phyloP scores from a whole-genome alignment of 345 rosid species.

The Boechera divaricarpa region DNA sequence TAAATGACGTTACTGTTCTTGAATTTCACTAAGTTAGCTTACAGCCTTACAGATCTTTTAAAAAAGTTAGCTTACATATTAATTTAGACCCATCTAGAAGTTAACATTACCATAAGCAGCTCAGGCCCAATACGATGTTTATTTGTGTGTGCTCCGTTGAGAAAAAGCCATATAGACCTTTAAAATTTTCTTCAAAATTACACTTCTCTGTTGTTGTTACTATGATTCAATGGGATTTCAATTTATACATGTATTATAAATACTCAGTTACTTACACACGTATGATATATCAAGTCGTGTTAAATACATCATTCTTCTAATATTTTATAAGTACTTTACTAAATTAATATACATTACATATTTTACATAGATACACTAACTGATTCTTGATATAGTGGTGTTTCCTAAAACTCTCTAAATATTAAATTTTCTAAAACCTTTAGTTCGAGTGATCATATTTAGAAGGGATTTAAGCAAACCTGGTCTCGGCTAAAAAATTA shows the following conservation, averaged over 20 bases:
- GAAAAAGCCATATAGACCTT: neutral
- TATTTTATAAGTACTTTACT: too few species aligned
- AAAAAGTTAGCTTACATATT: neutral
- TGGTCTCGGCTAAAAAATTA: too few species aligned
- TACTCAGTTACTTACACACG: neutral
- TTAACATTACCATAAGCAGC: neutral
- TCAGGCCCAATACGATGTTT: conserved; percentile 1
- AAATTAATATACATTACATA: too few species aligned
- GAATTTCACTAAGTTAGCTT: neutral
- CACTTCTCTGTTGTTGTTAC: neutral
- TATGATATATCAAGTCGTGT: neutral
- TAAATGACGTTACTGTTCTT: neutral
- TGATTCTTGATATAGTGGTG: neutral
- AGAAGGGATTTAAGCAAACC: too few species aligned
- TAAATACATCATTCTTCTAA: too few species aligned
- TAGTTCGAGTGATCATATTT: too few species aligned
- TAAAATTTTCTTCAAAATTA: neutral
- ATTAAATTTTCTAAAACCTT: too few species aligned
- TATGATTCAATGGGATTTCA: neutral
- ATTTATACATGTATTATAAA: too few species aligned
- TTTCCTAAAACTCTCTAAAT: neutral
- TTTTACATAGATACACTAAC: too few species aligned
- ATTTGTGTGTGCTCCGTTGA: neutral
- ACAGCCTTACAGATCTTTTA: neutral
- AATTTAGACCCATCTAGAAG: neutral